A percentile compares a stretch with the other conserved stretches of the same genome.
Evolutionary conservation across 140 eudicot species (phyloP).

Genomic region (Oenanthe javanica): DNA sequence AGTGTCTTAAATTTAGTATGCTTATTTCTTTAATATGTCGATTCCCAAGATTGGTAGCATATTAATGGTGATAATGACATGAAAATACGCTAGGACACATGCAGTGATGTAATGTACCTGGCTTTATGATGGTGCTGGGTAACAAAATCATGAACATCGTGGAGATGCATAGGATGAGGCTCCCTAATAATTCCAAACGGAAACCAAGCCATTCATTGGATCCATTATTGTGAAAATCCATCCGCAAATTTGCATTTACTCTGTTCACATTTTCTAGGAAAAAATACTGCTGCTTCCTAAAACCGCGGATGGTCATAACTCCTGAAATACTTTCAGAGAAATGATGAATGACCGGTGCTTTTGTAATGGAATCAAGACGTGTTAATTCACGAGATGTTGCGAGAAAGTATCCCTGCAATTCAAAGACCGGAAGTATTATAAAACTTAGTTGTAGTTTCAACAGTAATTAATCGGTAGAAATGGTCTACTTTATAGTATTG

Average conservation of each 20-base stretch:
- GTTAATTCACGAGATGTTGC: conserved; percentile 89
- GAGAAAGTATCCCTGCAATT: conserved; percentile 69
- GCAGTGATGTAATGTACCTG: conserved; percentile 40
- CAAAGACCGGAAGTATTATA: background rate
- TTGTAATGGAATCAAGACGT: conserved; percentile 83
- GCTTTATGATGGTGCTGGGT: conserved; percentile 83
- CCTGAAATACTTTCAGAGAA: conserved; percentile 91
- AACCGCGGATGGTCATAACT: conserved; percentile 79
- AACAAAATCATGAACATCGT: conserved; percentile 72
- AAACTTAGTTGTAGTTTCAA: background rate
- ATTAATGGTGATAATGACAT: background rate
- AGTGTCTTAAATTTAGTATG: background rate
- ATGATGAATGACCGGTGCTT: conserved; percentile 83
- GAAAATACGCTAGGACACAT: background rate
- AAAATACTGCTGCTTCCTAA: conserved; percentile 61
- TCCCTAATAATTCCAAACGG: conserved; percentile 85
- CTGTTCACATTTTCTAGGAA: conserved; percentile 61
- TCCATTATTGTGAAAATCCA: conserved; percentile 90
- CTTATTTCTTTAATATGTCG: too few relatives aligned
- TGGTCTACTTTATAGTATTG: background rate
- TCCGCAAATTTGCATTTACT: conserved; percentile 71
- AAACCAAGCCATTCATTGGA: conserved; percentile 94
- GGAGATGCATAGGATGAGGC: conserved; percentile 70
- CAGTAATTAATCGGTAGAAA: background rate
- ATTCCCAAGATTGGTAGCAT: background rate